Evolutionary conservation across 2,329 filamentous ascomycete species (phyloP).

Genomic region (Alternaria sp.): DNA sequence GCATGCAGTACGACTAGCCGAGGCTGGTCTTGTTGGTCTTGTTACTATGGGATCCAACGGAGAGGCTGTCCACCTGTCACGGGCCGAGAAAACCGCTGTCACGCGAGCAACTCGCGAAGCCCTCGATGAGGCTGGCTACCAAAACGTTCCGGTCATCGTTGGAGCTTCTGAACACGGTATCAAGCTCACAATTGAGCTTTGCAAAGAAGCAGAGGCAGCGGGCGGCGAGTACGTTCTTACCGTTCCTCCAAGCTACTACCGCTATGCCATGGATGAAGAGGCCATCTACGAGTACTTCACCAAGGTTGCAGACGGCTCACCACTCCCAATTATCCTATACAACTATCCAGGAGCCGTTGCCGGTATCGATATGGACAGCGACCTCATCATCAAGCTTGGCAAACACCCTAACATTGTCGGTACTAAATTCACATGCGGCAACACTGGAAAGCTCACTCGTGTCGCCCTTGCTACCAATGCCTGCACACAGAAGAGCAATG

Average conservation of each 20-base stretch:
- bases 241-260: conserved; percentile 86
- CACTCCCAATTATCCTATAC: conserved; percentile 84
- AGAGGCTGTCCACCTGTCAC: conserved; percentile 84
- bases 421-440: conserved; percentile 92
- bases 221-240: conserved; percentile 84
- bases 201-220: conserved; percentile 70
- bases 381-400: conserved; percentile 81
- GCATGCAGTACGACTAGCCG: conserved; percentile 79
- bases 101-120: conserved; percentile 82
- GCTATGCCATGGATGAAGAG: conserved; percentile 76
- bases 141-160: conserved; percentile 79
- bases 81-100: conserved; percentile 77
- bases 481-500: conserved; percentile 66
- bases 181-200: conserved; percentile 79
- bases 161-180: conserved; percentile 85
- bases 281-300: conserved; percentile 78
- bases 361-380: conserved; percentile 89
- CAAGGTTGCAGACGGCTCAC: conserved; percentile 77
- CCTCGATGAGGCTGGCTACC: conserved; percentile 81
- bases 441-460: conserved; percentile 87
- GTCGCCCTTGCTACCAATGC: conserved; percentile 78
- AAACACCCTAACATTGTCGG: conserved; percentile 85
- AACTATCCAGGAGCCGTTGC: conserved; percentile 90
- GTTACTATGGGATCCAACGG: conserved; percentile 92
- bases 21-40: conserved; percentile 80